phyloP scores from a whole-genome alignment of 2,329 filamentous ascomycete genomes.

The Fusarium xyrophilum region DNA sequence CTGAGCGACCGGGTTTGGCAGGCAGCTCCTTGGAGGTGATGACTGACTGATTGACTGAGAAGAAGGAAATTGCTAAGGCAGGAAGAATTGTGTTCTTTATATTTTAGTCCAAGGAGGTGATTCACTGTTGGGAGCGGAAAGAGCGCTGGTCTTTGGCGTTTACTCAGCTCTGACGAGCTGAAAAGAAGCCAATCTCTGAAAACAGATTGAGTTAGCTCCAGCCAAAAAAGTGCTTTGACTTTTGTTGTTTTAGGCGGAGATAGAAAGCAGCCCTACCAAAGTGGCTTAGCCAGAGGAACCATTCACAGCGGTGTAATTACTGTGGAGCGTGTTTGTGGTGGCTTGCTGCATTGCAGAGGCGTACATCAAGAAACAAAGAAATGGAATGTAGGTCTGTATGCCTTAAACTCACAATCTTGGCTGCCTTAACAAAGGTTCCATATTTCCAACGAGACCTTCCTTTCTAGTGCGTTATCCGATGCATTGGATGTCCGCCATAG shows the following conservation, averaged over 20 bases:
- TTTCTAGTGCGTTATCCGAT: not conserved
- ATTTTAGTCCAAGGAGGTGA: not conserved
- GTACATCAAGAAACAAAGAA: not conserved
- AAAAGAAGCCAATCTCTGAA: slow-evolving; percentile 2
- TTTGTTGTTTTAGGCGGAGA: not conserved
- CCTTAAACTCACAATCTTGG: not conserved
- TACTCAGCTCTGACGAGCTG: slow-evolving; percentile 17
- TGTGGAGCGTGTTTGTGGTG: not conserved
- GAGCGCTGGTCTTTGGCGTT: not conserved
- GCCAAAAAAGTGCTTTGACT: not conserved
- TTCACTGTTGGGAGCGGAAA: not conserved
- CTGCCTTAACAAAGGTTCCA: not conserved
- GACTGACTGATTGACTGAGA: not conserved
- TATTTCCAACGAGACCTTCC: not conserved
- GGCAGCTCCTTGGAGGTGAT: not conserved
- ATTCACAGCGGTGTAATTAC: not conserved
- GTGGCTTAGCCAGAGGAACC: not conserved
- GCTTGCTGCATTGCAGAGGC: not conserved
- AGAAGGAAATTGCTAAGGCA: not conserved
- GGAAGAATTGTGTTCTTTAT: slow-evolving; percentile 1
- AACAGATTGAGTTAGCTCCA: slow-evolving; percentile 4
- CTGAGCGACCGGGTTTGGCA: slow-evolving; percentile 7
- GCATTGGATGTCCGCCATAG: slow-evolving; percentile 6
- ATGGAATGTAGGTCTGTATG: not conserved
- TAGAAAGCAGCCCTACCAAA: not conserved